Percentiles rank a stretch among this genome's conserved stretches.
These are phyloP conservation scores for Kwoniella europaea DNA, from an alignment of 768 basidiomycete species.

Conservation along the genomic window DNA sequence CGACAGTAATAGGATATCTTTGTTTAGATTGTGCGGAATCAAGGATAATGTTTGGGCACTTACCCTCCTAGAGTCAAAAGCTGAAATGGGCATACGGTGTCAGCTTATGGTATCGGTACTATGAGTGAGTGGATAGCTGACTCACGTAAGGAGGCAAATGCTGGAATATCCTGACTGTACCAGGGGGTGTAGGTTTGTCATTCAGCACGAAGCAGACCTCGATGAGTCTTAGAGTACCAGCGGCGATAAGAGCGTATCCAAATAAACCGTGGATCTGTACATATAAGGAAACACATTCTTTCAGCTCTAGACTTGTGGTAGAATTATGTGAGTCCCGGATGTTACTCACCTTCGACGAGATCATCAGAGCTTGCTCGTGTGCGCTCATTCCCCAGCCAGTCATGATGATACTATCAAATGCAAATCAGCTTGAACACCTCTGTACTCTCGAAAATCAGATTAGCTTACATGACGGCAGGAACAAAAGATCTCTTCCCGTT, in stretches of 20 bases:
- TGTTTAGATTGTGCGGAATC: background rate
- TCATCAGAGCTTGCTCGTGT: constrained; percentile 80
- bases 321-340: too few species aligned
- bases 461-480: constrained; percentile 74
- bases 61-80: constrained; percentile 76
- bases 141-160: constrained; percentile 88
- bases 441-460: background rate
- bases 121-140: constrained; percentile 30
- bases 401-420: constrained; percentile 69
- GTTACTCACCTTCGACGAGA: constrained; percentile 73
- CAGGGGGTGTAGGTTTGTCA: constrained; percentile 52
- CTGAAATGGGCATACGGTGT: constrained; percentile 57
- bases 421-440: background rate
- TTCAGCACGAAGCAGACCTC: constrained; percentile 78
- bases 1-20: background rate
- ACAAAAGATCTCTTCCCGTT: constrained; percentile 62
- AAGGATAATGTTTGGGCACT: constrained; percentile 24
- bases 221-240: constrained; percentile 76
- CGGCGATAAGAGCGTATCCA: constrained; percentile 82
- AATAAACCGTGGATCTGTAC: constrained; percentile 78
- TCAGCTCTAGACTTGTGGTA: too few species aligned
- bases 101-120: background rate
- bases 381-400: constrained; percentile 94
- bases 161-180: constrained; percentile 70
- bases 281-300: background rate